Evolutionary conservation across 2,329 filamentous ascomycete species (phyloP).

Genomic region (Malbranchea zuffiana): DNA sequence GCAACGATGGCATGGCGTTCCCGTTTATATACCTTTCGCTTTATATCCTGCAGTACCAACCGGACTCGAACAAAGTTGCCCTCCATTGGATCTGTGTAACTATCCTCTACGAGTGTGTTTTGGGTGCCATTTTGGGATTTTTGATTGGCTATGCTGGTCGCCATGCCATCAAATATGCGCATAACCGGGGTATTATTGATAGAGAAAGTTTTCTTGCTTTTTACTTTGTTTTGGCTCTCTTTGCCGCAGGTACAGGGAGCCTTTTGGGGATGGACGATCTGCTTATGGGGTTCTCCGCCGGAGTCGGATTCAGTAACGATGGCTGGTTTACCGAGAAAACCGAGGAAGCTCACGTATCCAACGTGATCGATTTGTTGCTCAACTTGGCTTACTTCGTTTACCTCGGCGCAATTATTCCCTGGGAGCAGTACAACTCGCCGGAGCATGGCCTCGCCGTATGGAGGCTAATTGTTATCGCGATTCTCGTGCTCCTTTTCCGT

Average conservation of each 20-base stretch:
- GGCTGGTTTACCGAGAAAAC: constrained; percentile 98
- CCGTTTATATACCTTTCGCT: constrained; percentile 90
- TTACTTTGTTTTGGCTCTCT: constrained; percentile 93
- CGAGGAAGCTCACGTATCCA: constrained; percentile 95
- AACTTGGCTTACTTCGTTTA: constrained; percentile 98
- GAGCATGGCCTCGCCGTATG: constrained; percentile 69
- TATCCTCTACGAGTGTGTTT: constrained; percentile 89
- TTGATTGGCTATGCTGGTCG: constrained; percentile 77
- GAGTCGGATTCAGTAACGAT: constrained; percentile 98
- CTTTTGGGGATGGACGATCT: constrained; percentile 87
- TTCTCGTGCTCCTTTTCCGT: constrained; percentile 90
- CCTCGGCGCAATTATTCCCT: constrained; percentile 92
- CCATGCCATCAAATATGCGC: constrained; percentile 79
- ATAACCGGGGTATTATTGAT: constrained; percentile 77
- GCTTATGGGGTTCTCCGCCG: constrained; percentile 84
- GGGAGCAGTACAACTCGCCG: constrained; percentile 75
- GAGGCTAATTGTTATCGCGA: constrained; percentile 84
- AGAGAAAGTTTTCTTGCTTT: constrained; percentile 96
- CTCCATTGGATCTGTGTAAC: constrained; percentile 84
- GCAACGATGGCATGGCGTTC: constrained; percentile 99
- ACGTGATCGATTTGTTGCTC: constrained; percentile 94
- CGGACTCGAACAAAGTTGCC: constrained; percentile 55
- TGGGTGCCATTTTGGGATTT: constrained; percentile 83
- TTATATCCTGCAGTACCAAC: constrained; percentile 76
- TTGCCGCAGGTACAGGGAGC: constrained; percentile 87